phyloP scores from a whole-genome alignment of 148 eudicot genomes.

The Cornus suecica region DNA sequence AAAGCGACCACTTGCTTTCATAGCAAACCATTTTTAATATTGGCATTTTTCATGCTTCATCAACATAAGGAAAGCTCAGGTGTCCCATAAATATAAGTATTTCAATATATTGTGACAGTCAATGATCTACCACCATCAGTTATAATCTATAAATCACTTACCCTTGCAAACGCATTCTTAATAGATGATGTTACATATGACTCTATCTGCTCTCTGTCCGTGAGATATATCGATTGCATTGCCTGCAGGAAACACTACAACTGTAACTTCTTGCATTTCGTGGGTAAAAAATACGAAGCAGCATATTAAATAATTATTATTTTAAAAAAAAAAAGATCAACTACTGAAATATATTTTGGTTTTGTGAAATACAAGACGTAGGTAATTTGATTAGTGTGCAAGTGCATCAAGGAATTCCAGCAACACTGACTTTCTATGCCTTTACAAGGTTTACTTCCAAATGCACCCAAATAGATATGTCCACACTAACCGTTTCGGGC shows the following conservation, averaged over 20 bases:
- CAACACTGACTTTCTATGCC: not conserved
- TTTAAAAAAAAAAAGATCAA: not conserved
- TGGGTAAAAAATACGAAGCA: too few relatives aligned
- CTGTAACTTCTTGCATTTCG: constrained; percentile 7
- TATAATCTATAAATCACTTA: constrained; percentile 34
- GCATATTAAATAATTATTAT: not conserved
- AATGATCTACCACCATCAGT: constrained; percentile 1
- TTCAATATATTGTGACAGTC: not conserved
- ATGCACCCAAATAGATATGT: not conserved
- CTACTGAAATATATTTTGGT: not conserved
- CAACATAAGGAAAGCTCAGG: not conserved
- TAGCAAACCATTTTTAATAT: not conserved
- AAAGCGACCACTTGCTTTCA: not conserved
- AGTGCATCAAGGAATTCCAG: not conserved
- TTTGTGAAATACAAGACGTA: not conserved
- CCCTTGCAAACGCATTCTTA: constrained; percentile 79
- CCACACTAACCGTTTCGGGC: constrained; percentile 52
- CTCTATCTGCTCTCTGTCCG: constrained; percentile 87
- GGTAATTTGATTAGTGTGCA: not conserved
- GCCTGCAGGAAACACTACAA: constrained; percentile 39
- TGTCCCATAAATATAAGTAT: not conserved
- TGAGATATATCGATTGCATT: constrained; percentile 38
- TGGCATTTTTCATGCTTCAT: not conserved
- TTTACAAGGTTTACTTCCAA: not conserved
- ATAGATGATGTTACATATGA: constrained; percentile 64